Conservation (phyloP, 306 rosid species). For the Castanospermum australe region DNA sequence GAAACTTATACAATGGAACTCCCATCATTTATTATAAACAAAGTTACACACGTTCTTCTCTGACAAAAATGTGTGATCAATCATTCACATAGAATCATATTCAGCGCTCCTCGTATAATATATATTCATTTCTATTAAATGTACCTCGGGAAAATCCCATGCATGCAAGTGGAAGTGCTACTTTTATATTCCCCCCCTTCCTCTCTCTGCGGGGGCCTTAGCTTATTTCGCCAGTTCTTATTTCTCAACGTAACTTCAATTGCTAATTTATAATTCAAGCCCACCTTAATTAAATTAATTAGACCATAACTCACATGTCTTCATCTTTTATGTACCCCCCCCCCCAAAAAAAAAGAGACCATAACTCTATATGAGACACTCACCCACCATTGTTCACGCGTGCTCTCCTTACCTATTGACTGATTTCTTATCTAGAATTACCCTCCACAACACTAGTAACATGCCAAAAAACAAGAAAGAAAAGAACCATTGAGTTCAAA, state of each 20-base stretch:
- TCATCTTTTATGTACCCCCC: no score
- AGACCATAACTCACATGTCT: conserved; percentile 20
- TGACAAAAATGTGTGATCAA: conserved; percentile 22
- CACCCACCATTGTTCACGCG: conserved; percentile 10
- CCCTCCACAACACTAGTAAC: neutral
- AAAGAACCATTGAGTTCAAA: neutral
- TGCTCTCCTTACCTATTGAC: neutral
- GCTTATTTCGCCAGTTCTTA: neutral
- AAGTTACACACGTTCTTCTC: conserved; percentile 31
- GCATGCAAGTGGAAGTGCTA: conserved; percentile 9
- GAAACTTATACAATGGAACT: neutral
- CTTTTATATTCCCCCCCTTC: neutral
- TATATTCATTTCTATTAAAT: neutral
- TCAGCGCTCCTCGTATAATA: neutral
- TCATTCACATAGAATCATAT: conserved; percentile 3
- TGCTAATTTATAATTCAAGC: neutral
- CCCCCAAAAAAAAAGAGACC: no score
- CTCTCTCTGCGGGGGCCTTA: neutral
- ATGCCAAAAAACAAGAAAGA: neutral
- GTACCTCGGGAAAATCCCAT: neutral
- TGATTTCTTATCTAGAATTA: neutral
- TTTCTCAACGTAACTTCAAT: neutral
- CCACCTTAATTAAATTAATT: conserved; percentile 13
- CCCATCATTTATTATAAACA: neutral
- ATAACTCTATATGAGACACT: neutral